Conservation (phyloP, 805 yeast species). For the Saturnispora zaruensis region DNA sequence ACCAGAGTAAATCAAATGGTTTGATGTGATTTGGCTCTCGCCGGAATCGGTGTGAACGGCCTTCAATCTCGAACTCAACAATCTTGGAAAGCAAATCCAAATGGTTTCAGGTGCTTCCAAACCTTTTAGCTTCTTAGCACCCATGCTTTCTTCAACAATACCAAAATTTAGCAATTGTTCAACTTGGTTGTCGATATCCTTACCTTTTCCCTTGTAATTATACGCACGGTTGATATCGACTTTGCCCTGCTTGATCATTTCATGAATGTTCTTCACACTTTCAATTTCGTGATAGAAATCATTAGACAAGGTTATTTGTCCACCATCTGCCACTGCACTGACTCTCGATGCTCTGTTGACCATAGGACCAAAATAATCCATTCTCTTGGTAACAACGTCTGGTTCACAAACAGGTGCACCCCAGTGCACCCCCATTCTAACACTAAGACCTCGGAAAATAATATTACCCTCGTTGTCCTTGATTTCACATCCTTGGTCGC, state of each 20-base stretch:
- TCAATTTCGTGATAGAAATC: constrained; percentile 72
- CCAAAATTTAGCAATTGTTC: constrained; percentile 59
- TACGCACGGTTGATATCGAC: constrained; percentile 32
- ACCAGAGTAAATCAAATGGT: constrained; percentile 24
- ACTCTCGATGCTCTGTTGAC: constrained; percentile 93
- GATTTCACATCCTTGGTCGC: constrained; percentile 76
- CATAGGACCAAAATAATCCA: constrained; percentile 99
- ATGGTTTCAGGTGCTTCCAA: constrained; percentile 87
- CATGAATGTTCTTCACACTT: constrained; percentile 43
- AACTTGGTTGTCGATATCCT: constrained; percentile 54
- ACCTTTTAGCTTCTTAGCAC: constrained; percentile 88
- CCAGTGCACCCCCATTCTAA: constrained; percentile 98
- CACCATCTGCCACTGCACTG: constrained; percentile 94
- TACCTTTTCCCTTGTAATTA: constrained; percentile 31
- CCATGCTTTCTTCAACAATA: constrained; percentile 57
- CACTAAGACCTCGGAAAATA: constrained; percentile 83
- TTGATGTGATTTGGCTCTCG: constrained; percentile 23
- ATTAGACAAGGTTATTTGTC: constrained; percentile 83
- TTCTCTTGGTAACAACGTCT: constrained; percentile 89
- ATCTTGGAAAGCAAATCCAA: constrained; percentile 66
- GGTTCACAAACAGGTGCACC: constrained; percentile 94
- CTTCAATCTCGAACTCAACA: constrained; percentile 52
- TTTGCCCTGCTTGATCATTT: constrained; percentile 28
- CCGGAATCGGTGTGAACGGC: constrained; percentile 22
- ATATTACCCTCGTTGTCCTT: constrained; percentile 49